Base-by-base conservation (phyloP, 768 basidiomycete genomes). In the Termitomyces sp. region DNA sequence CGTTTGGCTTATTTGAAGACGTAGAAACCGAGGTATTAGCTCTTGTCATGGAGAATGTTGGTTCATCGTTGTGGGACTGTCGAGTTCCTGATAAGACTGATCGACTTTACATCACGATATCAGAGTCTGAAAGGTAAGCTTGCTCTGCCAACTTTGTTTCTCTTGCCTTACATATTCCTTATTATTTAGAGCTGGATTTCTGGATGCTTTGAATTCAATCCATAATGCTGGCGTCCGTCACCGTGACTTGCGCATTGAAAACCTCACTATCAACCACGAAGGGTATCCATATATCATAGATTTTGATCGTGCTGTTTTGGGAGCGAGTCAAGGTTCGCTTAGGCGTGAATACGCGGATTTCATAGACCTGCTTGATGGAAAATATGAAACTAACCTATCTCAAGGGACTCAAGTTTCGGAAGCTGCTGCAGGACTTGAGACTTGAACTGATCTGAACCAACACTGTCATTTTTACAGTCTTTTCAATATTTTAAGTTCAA, bases 231-330 rank as follows among this genome's bases (percentile, higher is more conserved):
- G 53, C 5, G 40, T 54, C 16, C 53, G 53, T 22, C 53, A 54
- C n/a, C 43, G 63, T 26, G 69, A 70, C 47, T 54, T 70, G 9
- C 64, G 69, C 3, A 33, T 57, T 9, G 51, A 65, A 26, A 70
- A 69, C 48, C 40, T 70, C 6, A 55, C 63, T 13, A 43, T 67
- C 46, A 58, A 64, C 43, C 44, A 61, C 12, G 51, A 50, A 6
- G 62, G 61, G 2, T 32, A 50, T 13, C 60, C 62, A n/a, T 58
- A 40, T 32, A 63, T 70, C 47, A 66, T 66, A 35, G 69, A 70
- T 58, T 69, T 69, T 53, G 64, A 68, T 50, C 49, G 43, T 20
- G 59, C 65, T 22, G 49, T 43, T 24, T 45, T 59, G 10, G 46
- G 28, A 2, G 38, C 57, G 3, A 18, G 13, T 12, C 22, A 45